phyloP scores from a whole-genome alignment of 441 rosid species.

The Metrosideros polymorpha region DNA sequence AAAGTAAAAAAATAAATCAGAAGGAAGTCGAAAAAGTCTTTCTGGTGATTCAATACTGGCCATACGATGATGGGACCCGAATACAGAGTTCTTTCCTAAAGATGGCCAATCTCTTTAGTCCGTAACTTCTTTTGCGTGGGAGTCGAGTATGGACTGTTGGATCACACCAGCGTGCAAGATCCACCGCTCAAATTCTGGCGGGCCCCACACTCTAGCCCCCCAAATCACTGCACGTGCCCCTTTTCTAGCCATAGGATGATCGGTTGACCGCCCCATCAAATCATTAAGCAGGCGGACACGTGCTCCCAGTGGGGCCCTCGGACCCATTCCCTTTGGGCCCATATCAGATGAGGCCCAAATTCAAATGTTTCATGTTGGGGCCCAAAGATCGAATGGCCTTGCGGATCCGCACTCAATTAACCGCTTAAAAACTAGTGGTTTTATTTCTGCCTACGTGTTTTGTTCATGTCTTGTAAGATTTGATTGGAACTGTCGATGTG shows the following conservation, averaged over 20 bases:
- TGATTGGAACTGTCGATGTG: not conserved
- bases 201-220: not conserved
- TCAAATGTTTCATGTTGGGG: too few species aligned
- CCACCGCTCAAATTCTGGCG: not conserved
- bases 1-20: too few species aligned
- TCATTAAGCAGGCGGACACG: not conserved
- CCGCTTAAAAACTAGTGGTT: not conserved
- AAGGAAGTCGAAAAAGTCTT: not conserved
- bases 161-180: not conserved
- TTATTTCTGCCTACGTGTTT: not conserved
- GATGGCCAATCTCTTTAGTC: not conserved
- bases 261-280: not conserved
- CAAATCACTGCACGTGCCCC: not conserved
- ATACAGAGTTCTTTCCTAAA: not conserved
- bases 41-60: too few species aligned
- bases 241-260: not conserved
- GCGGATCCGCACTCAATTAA: constrained; percentile 8
- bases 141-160: not conserved
- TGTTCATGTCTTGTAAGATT: not conserved
- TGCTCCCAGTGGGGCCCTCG: not conserved
- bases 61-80: not conserved
- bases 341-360: not conserved
- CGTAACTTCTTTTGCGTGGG: not conserved
- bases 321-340: not conserved
- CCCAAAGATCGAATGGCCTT: constrained; percentile 8